These are phyloP conservation scores for Coniferiporia sulphurascens DNA, from an alignment of 1,284 basidiomycete genomes.

Conservation along the genomic window DNA sequence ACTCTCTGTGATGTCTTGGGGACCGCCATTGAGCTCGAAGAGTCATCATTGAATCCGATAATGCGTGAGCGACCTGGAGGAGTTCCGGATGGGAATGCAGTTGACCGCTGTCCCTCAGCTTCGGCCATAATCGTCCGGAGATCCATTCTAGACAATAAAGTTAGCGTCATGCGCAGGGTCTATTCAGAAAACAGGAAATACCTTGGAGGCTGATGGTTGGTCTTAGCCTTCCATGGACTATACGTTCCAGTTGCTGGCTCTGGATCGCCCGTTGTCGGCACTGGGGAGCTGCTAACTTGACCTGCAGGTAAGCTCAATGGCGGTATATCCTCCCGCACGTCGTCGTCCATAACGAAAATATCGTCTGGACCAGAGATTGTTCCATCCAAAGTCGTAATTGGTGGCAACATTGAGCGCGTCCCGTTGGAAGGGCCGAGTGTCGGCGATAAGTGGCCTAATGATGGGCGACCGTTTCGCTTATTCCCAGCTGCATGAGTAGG, in stretches of 20 bases:
- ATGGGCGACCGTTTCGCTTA: conserved; percentile 22
- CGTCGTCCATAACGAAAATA: conserved; percentile 64
- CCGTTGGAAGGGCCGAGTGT: conserved; percentile 31
- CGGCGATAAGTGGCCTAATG: conserved; percentile 23
- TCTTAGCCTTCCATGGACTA: conserved; percentile 18
- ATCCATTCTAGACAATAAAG: conserved; percentile 47
- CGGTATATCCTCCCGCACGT: conserved; percentile 26
- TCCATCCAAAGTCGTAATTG: conserved; percentile 17
- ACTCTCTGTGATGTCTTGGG: background rate
- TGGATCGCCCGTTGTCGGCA: conserved; percentile 23
- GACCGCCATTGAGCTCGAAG: conserved; percentile 13
- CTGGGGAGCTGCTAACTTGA: conserved; percentile 32
- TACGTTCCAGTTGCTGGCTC: conserved; percentile 5
- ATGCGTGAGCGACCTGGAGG: conserved; percentile 9
- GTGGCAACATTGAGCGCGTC: conserved; percentile 23
- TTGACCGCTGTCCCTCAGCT: conserved; percentile 34
- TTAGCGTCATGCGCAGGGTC: conserved; percentile 35
- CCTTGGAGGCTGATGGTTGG: conserved; percentile 25
- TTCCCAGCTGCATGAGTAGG: conserved; percentile 32
- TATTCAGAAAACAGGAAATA: conserved; percentile 32
- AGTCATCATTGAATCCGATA: conserved; percentile 4
- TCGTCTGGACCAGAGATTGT: conserved; percentile 34
- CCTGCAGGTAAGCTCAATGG: conserved; percentile 11
- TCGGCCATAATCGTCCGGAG: conserved; percentile 87
- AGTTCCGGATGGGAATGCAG: background rate